These are phyloP conservation scores for Pestalotiopsis sp. DNA, from an alignment of 2,329 filamentous ascomycete species.

Conservation along the genomic window DNA sequence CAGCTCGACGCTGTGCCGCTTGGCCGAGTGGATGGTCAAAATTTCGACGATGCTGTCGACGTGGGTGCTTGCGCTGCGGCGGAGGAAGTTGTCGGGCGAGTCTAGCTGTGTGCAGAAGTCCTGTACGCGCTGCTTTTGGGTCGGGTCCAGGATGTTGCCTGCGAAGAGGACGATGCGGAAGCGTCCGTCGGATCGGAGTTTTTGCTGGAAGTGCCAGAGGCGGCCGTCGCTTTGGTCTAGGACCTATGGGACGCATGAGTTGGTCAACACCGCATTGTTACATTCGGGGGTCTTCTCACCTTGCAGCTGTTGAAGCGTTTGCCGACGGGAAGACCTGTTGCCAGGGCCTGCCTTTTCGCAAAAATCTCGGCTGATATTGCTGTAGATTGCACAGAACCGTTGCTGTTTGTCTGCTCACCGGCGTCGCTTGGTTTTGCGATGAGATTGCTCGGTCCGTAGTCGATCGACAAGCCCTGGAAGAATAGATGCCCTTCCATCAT, in stretches of 20 bases:
- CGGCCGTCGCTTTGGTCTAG: slow-evolving; percentile 58
- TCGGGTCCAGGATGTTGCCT: slow-evolving; percentile 51
- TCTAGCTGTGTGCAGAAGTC: slow-evolving; percentile 49
- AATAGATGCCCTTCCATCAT: slow-evolving; percentile 65
- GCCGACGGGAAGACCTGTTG: slow-evolving; percentile 48
- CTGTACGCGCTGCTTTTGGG: slow-evolving; percentile 48
- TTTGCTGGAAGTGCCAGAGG: slow-evolving; percentile 62
- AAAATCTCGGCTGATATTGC: slow-evolving; percentile 18
- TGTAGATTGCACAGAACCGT: slow-evolving; percentile 29
- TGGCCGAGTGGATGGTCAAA: slow-evolving; percentile 61
- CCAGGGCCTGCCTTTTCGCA: slow-evolving; percentile 42
- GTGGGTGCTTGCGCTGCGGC: too few species aligned
- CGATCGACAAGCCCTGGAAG: slow-evolving; percentile 55
- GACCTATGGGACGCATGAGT: slow-evolving; percentile 27
- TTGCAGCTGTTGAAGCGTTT: slow-evolving; percentile 62
- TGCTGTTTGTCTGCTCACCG: slow-evolving; percentile 48
- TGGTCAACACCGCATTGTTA: not conserved
- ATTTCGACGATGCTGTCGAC: slow-evolving; percentile 56
- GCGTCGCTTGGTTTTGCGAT: slow-evolving; percentile 53
- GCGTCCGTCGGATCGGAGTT: slow-evolving; percentile 57
- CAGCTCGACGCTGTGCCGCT: slow-evolving; percentile 51
- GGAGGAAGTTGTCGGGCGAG: slow-evolving; percentile 27
- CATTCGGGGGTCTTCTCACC: slow-evolving; percentile 22
- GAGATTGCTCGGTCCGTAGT: slow-evolving; percentile 60
- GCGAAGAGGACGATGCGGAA: slow-evolving; percentile 65